Percentiles rank a stretch among this genome's conserved stretches.
Evolutionary conservation across 73 alveolate genomes (phyloP).

Genomic region (Paramecium caudatum): DNA sequence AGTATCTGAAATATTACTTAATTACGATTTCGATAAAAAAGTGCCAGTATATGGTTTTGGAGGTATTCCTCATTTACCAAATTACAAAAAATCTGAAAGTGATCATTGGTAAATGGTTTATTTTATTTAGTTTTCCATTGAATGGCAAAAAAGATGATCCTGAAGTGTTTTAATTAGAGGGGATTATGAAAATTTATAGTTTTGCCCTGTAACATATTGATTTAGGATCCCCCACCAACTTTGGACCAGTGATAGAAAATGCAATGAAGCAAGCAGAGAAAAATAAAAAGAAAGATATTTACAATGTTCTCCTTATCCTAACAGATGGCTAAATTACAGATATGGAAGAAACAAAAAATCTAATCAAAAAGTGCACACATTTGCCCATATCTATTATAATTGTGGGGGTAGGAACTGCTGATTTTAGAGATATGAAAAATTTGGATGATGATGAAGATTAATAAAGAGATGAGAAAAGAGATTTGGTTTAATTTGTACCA

Average conservation of each 20-base stretch:
- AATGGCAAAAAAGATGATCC: conserved; percentile 87
- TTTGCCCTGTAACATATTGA: conserved; percentile 68
- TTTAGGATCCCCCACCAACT: conserved; percentile 85
- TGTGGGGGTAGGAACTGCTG: conserved; percentile 95
- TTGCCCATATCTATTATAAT: conserved; percentile 93
- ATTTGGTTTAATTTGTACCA: conserved; percentile 86
- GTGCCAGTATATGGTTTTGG: conserved; percentile 98
- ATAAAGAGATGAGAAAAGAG: conserved; percentile 57
- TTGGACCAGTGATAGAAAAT: conserved; percentile 27
- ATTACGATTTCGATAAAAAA: conserved; percentile 91
- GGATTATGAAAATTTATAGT: conserved; percentile 83
- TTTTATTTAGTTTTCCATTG: conserved; percentile 91
- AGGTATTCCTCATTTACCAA: conserved; percentile 84
- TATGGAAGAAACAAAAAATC: conserved; percentile 86
- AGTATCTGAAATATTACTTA: conserved; percentile 88
- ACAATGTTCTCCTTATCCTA: conserved; percentile 83
- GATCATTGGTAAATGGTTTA: conserved; percentile 54
- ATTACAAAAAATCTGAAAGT: not conserved
- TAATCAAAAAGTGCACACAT: conserved; percentile 78
- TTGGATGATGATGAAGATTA: conserved; percentile 38
- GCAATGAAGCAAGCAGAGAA: conserved; percentile 22
- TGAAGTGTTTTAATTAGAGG: conserved; percentile 83
- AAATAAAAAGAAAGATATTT: not conserved
- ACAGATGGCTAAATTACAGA: conserved; percentile 97
- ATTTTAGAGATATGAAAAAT: conserved; percentile 86